phyloP scores from a whole-genome alignment of 768 basidiomycete genomes.

The Lentinula detonsa region DNA sequence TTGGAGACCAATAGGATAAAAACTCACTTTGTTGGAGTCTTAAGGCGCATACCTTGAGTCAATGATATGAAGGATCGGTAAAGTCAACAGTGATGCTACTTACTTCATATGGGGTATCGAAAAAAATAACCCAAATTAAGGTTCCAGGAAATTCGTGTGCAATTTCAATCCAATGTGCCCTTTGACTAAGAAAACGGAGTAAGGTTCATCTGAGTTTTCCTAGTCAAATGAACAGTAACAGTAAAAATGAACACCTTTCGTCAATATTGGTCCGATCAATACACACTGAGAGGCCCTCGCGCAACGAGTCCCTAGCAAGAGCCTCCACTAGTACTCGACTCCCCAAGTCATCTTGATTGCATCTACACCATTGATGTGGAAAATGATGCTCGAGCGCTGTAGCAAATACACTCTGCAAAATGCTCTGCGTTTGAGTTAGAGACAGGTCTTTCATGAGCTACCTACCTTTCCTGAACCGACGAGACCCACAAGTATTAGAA shows the following conservation, averaged over 20 bases:
- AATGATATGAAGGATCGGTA: neutral
- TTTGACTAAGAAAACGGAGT: slow-evolving; percentile 39
- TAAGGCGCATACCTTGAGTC: slow-evolving; percentile 49
- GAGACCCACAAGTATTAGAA: slow-evolving; percentile 70
- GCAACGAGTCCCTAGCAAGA: slow-evolving; percentile 45
- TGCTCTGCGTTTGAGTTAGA: neutral
- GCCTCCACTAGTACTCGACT: slow-evolving; percentile 59
- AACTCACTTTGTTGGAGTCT: slow-evolving; percentile 56
- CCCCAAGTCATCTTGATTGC: slow-evolving; percentile 80
- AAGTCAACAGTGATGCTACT: slow-evolving; percentile 16
- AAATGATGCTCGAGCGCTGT: slow-evolving; percentile 55
- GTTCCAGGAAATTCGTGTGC: slow-evolving; percentile 61
- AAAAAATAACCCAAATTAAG: slow-evolving; percentile 67
- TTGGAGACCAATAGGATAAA: neutral
- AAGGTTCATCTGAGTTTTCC: neutral
- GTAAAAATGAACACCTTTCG: slow-evolving; percentile 39
- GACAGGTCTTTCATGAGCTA: neutral
- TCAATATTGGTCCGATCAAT: slow-evolving; percentile 79
- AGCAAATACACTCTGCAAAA: slow-evolving; percentile 61
- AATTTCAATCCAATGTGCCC: slow-evolving; percentile 70
- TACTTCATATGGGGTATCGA: slow-evolving; percentile 74
- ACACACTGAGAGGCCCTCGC: slow-evolving; percentile 63
- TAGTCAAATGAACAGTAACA: neutral
- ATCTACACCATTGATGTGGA: slow-evolving; percentile 54
- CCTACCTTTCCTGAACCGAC: slow-evolving; percentile 70